Evolutionary conservation across 208 protist genomes (phyloP).

Genomic region (Trypanosoma grayi): DNA sequence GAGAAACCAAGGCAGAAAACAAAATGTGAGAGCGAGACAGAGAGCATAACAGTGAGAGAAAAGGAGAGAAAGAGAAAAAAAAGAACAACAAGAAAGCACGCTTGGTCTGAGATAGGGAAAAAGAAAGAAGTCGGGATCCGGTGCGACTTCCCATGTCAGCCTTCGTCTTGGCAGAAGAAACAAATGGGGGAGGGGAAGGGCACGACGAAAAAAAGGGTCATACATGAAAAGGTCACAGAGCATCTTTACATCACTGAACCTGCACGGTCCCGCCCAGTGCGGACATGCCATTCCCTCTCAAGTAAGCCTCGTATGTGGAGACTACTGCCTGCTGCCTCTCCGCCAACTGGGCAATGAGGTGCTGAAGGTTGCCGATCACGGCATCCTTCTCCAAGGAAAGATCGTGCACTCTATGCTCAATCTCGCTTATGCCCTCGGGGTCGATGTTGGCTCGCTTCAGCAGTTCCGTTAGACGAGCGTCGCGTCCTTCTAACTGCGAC

Average conservation of each 20-base stretch:
- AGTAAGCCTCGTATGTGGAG: conserved; percentile 80
- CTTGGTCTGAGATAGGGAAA: no score
- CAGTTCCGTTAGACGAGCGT: conserved; percentile 92
- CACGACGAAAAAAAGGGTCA: background rate
- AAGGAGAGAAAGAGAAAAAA: no score
- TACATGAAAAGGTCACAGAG: conserved; percentile 8
- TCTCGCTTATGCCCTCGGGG: conserved; percentile 82
- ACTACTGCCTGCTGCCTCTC: conserved; percentile 64
- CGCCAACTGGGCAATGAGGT: conserved; percentile 66
- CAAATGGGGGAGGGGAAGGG: background rate
- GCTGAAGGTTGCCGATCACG: conserved; percentile 94
- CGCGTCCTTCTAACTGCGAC: conserved; percentile 91
- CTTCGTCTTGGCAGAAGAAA: no score
- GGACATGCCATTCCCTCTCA: conserved; percentile 74
- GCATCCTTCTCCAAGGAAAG: conserved; percentile 96
- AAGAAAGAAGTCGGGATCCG: no score
- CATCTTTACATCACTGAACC: conserved; percentile 21
- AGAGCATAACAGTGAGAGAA: no score
- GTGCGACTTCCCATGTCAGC: no score
- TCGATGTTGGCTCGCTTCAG: conserved; percentile 94
- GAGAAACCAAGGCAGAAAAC: background rate
- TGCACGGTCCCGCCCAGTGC: conserved; percentile 27
- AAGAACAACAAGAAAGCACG: no score
- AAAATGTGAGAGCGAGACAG: conserved; percentile 12
- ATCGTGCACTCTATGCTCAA: conserved; percentile 95